These are phyloP conservation scores for Nicotiana undulata DNA, from an alignment of 257 asterid genomes.

Conservation along the genomic window DNA sequence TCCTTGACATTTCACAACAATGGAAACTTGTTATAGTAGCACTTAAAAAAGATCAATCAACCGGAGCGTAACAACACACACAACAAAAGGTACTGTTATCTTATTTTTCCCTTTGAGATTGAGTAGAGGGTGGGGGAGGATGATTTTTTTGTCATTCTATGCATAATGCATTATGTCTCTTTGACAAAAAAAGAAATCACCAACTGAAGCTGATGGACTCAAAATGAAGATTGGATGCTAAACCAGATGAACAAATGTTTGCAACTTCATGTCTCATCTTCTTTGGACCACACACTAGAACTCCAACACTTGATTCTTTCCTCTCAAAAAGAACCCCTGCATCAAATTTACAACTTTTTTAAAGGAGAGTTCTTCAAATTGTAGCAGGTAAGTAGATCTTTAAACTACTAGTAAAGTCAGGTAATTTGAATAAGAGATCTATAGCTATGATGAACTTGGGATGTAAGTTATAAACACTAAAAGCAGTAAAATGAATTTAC, in stretches of 20 bases:
- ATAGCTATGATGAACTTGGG: not conserved
- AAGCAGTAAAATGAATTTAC: too few relatives aligned
- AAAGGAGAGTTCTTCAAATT: not conserved
- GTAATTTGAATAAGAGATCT: not conserved
- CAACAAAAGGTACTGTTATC: not conserved
- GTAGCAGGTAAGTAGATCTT: too few relatives aligned
- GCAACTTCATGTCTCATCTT: conserved; percentile 77
- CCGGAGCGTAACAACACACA: not conserved
- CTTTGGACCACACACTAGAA: conserved; percentile 77
- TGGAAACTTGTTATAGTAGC: not conserved
- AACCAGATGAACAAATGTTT: conserved; percentile 57
- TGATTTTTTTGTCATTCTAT: not conserved
- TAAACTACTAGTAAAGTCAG: not conserved
- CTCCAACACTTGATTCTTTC: conserved; percentile 68
- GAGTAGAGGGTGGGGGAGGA: not conserved
- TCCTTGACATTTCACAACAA: not conserved
- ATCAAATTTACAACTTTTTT: not conserved
- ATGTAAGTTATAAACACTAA: too few relatives aligned
- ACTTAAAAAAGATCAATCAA: not conserved
- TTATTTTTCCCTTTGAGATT: not conserved
- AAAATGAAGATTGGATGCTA: conserved; percentile 64
- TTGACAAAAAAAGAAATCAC: conserved; percentile 25
- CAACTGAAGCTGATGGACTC: conserved; percentile 82
- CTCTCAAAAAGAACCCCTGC: conserved; percentile 50
- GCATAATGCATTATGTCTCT: not conserved